Base-by-base conservation (phyloP, 495 filamentous ascomycete genomes). In the Penicillium turbatum region DNA sequence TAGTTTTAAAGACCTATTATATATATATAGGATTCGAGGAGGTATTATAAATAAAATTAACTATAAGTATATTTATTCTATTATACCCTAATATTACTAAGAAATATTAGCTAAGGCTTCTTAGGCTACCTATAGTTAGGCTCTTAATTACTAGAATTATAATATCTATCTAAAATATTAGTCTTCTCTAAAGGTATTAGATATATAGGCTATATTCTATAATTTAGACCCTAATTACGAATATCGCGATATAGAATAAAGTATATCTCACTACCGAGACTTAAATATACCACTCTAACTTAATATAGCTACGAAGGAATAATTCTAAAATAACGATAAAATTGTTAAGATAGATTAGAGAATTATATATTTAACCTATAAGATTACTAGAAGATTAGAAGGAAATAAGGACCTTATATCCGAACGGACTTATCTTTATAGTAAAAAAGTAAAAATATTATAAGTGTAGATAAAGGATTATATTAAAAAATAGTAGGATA, bases 111-210 rank as follows among this genome's bases (percentile, higher is more conserved):
- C 57, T 3, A 59, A 63, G 34, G 60, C 57, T 51, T 63, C 57
- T 2, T 48, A 63, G 39, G 57, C 60, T n/a, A 59, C 60, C 13
- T 49, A 44, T 35, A 40, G 56, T 29, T 48, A 66, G 39, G 57
- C 54, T 9, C 51, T 66, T 41, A 36, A 66, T 35, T 46, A 66
- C 36, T 30, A 59, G 39, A 58, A 59, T 37, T 59, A 60, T 54
- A 27, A 62, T 21, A 62, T 59, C 9, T 63, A 57, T 38, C 24
- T 66, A 6, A 66, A 63, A 53, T 66, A 66, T 35, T 47, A 63
- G 35, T 46, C 57, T 41, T 13, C 38, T 27, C 46, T 63, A 0
- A 63, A 63, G 32, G 39, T 50, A 5, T 46, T 66, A 24, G 63
- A 66, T 48, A 50, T 63, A 3, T 34, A 59, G 29, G 60, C 60